Evolutionary conservation across 108 stramenopile genomes (phyloP), one percentile per base, ranked within the genome.

Genomic region (Skeletonema potamos): DNA sequence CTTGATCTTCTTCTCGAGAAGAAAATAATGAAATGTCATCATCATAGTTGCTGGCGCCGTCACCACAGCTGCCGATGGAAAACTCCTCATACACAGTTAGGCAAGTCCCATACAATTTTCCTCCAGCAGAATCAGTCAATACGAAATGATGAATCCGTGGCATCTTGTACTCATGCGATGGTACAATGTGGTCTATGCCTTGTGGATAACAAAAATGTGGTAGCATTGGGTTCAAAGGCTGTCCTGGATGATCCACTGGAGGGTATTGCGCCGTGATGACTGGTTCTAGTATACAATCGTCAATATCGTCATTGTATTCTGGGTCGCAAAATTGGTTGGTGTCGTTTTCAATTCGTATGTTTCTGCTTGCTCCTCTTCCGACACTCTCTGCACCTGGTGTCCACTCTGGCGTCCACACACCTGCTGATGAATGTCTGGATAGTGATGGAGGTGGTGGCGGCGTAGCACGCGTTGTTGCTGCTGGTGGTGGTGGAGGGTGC

Each of bases 71-170:
- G 0, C 83, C 78, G 11, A 72, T 74, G n/a, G 27, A 28, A 59
- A 90, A 91, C 66, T 93, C 92, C 65, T 96, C 95, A n/a, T 81
- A 84, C n/a, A 93, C 73, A 3, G 91, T 93, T 13, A 96, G 68
- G 55, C 88, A 90, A 11, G 91, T 93, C 7, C 91, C 92, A 63
- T 96, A 96, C 12, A 92, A 60, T 66, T 91, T 92, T 27, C 87
- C 76, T 27, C 95, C 95, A 57, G 77, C 82, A 13, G 92, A 87
- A 72, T 90, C 87, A 10, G 95, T 96, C 54, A 92, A 64, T 10
- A 89, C 91, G 82, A 96, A 96, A 51, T 93, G 81, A 68, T 93
- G 92, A n/a, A 92, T 77, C 15, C 70, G 82, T 18, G 95, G 94
- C 82, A 92, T 80, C 59, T 79, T 74, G 68, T 88, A 95, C 48